Percentiles rank a stretch among this genome's conserved stretches.
phyloP scores from a whole-genome alignment of 2,329 filamentous ascomycete species.

The Cordyceps javanica region DNA sequence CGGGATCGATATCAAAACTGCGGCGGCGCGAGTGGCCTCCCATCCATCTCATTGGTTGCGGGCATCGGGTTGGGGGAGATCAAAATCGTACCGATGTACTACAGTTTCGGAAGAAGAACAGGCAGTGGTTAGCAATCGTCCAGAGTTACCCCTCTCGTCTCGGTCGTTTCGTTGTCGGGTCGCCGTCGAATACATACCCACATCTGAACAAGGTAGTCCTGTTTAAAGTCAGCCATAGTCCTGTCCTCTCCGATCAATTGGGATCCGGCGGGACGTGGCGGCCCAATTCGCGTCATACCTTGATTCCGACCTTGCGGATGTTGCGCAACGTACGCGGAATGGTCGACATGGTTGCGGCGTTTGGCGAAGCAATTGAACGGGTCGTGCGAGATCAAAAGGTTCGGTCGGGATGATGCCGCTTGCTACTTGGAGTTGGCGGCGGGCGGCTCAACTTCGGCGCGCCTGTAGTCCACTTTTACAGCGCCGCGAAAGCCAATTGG shows the following conservation, averaged over 20 bases:
- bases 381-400: constrained; percentile 10
- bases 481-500: not conserved
- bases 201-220: constrained; percentile 92
- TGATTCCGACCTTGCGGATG: constrained; percentile 79
- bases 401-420: constrained; percentile 12
- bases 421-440: constrained; percentile 21
- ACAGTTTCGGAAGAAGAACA: constrained; percentile 17
- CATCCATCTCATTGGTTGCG: too few species aligned
- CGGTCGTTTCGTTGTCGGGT: constrained; percentile 19
- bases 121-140: not conserved
- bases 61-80: too few species aligned
- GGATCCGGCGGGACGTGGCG: not conserved
- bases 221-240: constrained; percentile 16
- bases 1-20: too few species aligned
- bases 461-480: not conserved
- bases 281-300: constrained; percentile 46
- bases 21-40: too few species aligned
- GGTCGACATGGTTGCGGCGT: constrained; percentile 71
- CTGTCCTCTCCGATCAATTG: not conserved
- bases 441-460: constrained; percentile 28
- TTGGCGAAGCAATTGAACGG: constrained; percentile 22
- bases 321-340: constrained; percentile 80
- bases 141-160: not conserved
- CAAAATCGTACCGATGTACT: constrained; percentile 52
- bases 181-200: constrained; percentile 58